Conservation (phyloP, 2,329 filamentous ascomycete species). For the Incumbomyces lentus region DNA sequence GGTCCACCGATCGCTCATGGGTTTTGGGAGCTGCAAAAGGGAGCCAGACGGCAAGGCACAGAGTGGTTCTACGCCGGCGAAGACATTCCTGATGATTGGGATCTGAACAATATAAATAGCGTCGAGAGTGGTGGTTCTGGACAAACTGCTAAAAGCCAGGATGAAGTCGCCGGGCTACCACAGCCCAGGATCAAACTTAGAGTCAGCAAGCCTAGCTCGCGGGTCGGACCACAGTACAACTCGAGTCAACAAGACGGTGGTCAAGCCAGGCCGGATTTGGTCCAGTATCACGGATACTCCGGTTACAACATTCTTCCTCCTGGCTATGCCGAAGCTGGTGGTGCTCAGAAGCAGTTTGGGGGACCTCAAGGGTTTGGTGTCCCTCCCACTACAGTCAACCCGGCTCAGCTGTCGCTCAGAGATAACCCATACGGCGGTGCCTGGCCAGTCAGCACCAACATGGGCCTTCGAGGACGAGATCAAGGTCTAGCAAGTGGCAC, state of each 20-base stretch:
- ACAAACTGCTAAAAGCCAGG: background rate
- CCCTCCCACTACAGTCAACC: background rate
- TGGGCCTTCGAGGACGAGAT: background rate
- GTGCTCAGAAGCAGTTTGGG: background rate
- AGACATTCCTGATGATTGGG: background rate
- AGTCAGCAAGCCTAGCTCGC: background rate
- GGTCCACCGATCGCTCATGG: slow-evolving; percentile 13
- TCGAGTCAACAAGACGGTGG: background rate
- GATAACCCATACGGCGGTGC: background rate
- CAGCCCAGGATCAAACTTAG: background rate
- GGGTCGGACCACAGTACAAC: too few species aligned
- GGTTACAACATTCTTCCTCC: background rate
- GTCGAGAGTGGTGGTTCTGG: background rate
- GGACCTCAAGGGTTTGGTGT: background rate
- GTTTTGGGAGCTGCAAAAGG: slow-evolving; percentile 14
- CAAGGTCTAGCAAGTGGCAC: background rate
- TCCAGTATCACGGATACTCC: background rate
- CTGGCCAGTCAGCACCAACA: too few species aligned
- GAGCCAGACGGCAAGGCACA: slow-evolving; percentile 5
- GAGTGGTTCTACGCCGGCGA: slow-evolving; percentile 17
- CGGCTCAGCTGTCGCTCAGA: background rate
- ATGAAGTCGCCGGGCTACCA: background rate
- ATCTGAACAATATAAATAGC: background rate
- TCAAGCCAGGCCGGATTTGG: background rate
- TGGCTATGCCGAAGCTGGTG: background rate